Evolutionary conservation across 1,284 basidiomycete genomes (phyloP), one percentile per base, ranked within the genome.

Genomic region (Microbotryum intermedium): DNA sequence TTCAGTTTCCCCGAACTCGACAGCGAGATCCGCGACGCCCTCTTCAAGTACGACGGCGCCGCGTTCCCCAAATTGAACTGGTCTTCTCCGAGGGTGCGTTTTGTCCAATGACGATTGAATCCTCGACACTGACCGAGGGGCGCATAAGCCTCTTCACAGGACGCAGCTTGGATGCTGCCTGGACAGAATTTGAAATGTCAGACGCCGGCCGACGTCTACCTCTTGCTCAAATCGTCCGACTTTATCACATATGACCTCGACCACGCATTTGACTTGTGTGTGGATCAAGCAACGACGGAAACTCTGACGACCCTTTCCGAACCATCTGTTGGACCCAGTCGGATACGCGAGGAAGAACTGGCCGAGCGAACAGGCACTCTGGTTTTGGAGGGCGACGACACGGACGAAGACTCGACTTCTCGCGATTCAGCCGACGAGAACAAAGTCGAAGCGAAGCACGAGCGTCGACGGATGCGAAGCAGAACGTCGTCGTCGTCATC

Each of bases 41-140:
- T 97, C 16, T 69, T 75, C 28, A 76, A 82, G 59, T 93, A 90
- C 71, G 73, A 73, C 66, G 86, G 83, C 2, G 84, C 87, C 4
- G 86, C 95, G 9, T 97, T 98, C 71, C 92, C 94, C 0, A 98
- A 98, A 74, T 81, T 95, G 54, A 95, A 94, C 72, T 94, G 92
- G 77, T 90, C 90, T 4, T 85, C 88, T 20, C 91, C 91, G 29
- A 85, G 86, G 77, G 91, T 88, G 67, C 55, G 79, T 72, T 63
- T 23, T 23, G 6, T 29, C n/a, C n/a, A n/a, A n/a, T n/a, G n/a
- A n/a, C n/a, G 21, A 30, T 46, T 39, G 21, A 39, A 52, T 25
- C 50, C 53, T 48, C 29, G 30, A 46, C 58, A n/a, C n/a, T n/a
- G n/a, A n/a, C n/a, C n/a, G n/a, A n/a, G n/a, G n/a, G n/a, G n/a